Evolutionary conservation across 192 early-diverging fungal genomes (phyloP).

Genomic region (Coemansia sp.): DNA sequence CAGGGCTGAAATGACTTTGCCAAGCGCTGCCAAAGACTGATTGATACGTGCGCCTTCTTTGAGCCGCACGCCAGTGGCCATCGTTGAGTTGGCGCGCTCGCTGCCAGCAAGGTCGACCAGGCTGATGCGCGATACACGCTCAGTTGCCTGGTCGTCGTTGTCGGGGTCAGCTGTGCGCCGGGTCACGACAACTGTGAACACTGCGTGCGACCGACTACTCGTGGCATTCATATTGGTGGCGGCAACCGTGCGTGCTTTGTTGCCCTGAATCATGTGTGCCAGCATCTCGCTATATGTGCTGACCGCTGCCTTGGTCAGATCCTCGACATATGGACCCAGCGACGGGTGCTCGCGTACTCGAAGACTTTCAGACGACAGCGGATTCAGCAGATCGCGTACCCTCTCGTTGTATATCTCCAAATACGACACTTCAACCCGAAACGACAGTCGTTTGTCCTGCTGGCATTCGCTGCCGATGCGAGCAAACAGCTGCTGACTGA

Average conservation of each 20-base stretch:
- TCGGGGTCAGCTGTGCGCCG: slow-evolving; percentile 51
- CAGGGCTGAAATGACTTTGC: slow-evolving; percentile 90
- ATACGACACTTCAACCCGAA: slow-evolving; percentile 79
- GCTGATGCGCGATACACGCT: slow-evolving; percentile 76
- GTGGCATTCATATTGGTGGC: slow-evolving; percentile 94
- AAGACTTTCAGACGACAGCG: slow-evolving; percentile 69
- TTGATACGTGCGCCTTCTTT: slow-evolving; percentile 96
- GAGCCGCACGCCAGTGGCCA: slow-evolving; percentile 76
- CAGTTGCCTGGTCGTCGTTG: slow-evolving; percentile 58
- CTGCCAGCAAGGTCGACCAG: slow-evolving; percentile 92
- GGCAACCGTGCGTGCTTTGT: slow-evolving; percentile 80
- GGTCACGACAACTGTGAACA: slow-evolving; percentile 74
- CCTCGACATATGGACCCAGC: slow-evolving; percentile 87
- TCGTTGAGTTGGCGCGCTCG: slow-evolving; percentile 85
- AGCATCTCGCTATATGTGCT: slow-evolving; percentile 66
- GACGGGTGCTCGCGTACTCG: slow-evolving; percentile 80
- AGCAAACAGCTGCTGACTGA: slow-evolving; percentile 77
- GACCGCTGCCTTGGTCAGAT: slow-evolving; percentile 81
- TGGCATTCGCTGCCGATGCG: slow-evolving; percentile 51
- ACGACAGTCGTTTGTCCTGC: slow-evolving; percentile 40
- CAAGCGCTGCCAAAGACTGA: slow-evolving; percentile 84
- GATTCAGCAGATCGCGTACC: slow-evolving; percentile 78
- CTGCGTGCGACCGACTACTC: slow-evolving; percentile 84
- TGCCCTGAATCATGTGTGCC: slow-evolving; percentile 76
- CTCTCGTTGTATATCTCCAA: slow-evolving; percentile 90